phyloP scores from a whole-genome alignment of 2,329 filamentous ascomycete genomes.

The Colletotrichum truncatum region DNA sequence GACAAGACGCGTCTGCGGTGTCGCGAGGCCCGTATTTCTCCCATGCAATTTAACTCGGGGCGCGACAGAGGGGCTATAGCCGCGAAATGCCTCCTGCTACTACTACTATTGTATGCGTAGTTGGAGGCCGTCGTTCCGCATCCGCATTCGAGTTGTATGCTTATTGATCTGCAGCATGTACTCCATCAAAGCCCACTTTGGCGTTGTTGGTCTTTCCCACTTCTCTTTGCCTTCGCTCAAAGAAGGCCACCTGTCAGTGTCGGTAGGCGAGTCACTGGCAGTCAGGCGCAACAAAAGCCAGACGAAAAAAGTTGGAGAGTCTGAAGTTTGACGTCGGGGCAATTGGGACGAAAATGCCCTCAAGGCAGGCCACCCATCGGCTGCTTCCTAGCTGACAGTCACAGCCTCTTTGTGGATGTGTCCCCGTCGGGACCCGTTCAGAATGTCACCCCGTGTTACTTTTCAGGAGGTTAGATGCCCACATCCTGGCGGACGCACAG shows the following conservation, averaged over 20 bases:
- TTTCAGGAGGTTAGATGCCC: constrained; percentile 29
- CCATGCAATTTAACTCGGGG: constrained; percentile 18
- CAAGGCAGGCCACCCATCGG: background rate
- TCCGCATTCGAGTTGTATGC: background rate
- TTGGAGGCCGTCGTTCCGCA: constrained; percentile 4
- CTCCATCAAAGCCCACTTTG: background rate
- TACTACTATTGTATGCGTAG: no score
- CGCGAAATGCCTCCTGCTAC: no score
- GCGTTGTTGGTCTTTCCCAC: background rate
- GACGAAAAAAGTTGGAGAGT: background rate
- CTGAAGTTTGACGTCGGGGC: constrained; percentile 17
- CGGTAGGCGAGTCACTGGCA: constrained; percentile 3
- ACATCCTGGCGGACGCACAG: constrained; percentile 26
- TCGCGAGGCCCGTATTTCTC: constrained; percentile 15
- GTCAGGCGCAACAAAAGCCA: background rate
- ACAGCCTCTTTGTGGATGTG: background rate
- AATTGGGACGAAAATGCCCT: constrained; percentile 20
- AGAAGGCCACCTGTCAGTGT: constrained; percentile 15
- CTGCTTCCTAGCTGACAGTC: constrained; percentile 6
- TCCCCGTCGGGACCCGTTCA: constrained; percentile 6
- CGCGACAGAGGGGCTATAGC: constrained; percentile 18
- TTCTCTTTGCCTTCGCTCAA: constrained; percentile 5
- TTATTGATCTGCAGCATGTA: background rate
- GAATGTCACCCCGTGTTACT: constrained; percentile 21
- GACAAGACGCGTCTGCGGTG: constrained; percentile 21